Percentiles rank a stretch among this genome's conserved stretches.
These are phyloP conservation scores for Papilionanthe hybrid DNA, from an alignment of 116 monocot genomes.

Conservation along the genomic window DNA sequence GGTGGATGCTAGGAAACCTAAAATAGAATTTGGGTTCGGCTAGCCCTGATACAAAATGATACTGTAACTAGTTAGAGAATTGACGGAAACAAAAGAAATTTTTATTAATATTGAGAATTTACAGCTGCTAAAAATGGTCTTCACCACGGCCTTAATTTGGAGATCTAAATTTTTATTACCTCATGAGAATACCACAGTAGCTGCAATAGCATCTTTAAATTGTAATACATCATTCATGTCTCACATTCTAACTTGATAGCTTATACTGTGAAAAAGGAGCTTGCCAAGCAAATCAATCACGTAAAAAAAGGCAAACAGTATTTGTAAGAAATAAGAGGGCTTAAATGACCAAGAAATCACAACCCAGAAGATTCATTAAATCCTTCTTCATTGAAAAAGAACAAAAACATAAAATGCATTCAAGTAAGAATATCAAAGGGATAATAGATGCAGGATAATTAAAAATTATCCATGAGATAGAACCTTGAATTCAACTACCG, in stretches of 20 bases:
- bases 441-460: background rate
- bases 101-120: background rate
- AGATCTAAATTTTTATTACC: background rate
- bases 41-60: no score
- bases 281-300: background rate
- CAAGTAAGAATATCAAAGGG: background rate
- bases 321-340: background rate
- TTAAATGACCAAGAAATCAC: background rate
- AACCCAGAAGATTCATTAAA: background rate
- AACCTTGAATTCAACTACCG: constrained; percentile 84
- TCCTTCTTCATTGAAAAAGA: background rate
- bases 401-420: background rate
- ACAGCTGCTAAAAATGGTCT: background rate
- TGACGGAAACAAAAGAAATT: no score
- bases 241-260: background rate
- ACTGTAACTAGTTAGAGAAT: no score
- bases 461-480: background rate
- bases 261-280: background rate
- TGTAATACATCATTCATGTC: background rate
- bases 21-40: no score
- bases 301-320: background rate
- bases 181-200: background rate
- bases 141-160: background rate
- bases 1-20: no score
- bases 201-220: background rate